Evolutionary conservation across 2,329 filamentous ascomycete species (phyloP).

Genomic region (Canariomyces notabilis): DNA sequence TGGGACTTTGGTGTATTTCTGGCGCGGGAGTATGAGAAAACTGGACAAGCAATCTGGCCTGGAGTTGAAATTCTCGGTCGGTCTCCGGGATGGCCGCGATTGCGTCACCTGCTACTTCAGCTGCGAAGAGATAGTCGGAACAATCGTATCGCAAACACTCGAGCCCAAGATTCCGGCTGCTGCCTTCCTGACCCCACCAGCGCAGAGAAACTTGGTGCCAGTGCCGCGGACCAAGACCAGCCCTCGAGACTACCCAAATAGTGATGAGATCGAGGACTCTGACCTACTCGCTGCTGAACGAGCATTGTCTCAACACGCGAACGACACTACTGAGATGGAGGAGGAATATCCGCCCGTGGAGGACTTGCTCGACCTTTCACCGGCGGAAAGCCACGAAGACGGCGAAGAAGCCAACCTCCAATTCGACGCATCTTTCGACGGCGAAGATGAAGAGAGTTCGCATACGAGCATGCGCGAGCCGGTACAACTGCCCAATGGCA

Average conservation of each 20-base stretch:
- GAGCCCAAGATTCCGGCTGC: conserved; percentile 21
- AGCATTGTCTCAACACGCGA: conserved; percentile 1
- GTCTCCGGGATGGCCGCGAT: conserved; percentile 50
- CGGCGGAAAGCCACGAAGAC: background rate
- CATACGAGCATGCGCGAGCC: conserved; percentile 31
- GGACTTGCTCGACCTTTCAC: conserved; percentile 35
- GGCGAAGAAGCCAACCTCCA: background rate
- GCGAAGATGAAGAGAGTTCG: conserved; percentile 2
- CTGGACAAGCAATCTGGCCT: conserved; percentile 54
- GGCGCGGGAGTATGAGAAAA: conserved; percentile 57
- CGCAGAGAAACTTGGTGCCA: background rate
- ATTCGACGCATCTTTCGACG: background rate
- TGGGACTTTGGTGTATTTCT: conserved; percentile 66
- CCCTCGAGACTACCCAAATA: conserved; percentile 20
- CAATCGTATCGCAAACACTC: conserved; percentile 34
- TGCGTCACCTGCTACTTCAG: conserved; percentile 64
- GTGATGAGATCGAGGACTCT: conserved; percentile 37
- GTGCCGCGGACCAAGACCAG: background rate
- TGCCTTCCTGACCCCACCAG: conserved; percentile 11
- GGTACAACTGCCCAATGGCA: conserved; percentile 59
- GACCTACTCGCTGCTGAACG: conserved; percentile 34
- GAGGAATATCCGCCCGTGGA: conserved; percentile 52
- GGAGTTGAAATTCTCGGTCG: conserved; percentile 54
- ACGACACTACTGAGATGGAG: conserved; percentile 11
- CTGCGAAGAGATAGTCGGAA: conserved; percentile 78